Percentiles rank a stretch among this genome's conserved stretches.
Conservation (phyloP, 768 basidiomycete genomes). For the Leccinellum luteum region DNA sequence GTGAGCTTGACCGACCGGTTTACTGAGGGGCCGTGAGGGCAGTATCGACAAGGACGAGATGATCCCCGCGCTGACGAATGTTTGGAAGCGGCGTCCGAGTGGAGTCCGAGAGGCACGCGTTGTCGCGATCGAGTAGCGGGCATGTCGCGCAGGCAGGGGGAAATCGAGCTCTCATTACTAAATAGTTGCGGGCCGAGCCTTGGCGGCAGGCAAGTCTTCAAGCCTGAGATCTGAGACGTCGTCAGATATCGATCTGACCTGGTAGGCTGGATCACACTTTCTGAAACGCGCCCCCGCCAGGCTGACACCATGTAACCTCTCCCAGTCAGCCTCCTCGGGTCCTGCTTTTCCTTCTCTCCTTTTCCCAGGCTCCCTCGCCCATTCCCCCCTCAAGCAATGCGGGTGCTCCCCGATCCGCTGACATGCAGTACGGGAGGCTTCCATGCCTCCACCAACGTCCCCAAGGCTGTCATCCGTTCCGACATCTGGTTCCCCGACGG, state of each 20-base stretch:
- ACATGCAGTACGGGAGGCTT: constrained; percentile 20
- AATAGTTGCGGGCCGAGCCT: too few species aligned
- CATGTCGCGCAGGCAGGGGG: too few species aligned
- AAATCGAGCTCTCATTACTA: too few species aligned
- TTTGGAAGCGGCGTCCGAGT: too few species aligned
- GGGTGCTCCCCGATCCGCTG: constrained; percentile 20
- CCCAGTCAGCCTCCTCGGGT: constrained; percentile 14
- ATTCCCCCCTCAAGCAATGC: constrained; percentile 11
- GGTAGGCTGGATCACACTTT: constrained; percentile 1
- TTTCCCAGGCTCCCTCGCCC: neutral
- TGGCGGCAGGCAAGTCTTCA: too few species aligned
- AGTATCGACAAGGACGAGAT: too few species aligned
- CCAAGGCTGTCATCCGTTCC: constrained; percentile 37
- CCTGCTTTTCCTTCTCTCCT: neutral
- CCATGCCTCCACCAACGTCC: constrained; percentile 1
- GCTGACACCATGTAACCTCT: constrained; percentile 13
- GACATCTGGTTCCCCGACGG: constrained; percentile 77
- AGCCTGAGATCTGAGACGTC: too few species aligned
- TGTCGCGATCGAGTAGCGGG: too few species aligned
- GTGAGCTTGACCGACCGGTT: too few species aligned
- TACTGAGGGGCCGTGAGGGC: too few species aligned
- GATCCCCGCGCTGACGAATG: too few species aligned
- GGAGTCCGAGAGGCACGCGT: too few species aligned
- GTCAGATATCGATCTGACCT: constrained; percentile 17
- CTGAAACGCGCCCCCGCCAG: neutral